Evolutionary conservation across 2,329 filamentous ascomycete species (phyloP).

Genomic region (Ceratocystis diversiconidia): DNA sequence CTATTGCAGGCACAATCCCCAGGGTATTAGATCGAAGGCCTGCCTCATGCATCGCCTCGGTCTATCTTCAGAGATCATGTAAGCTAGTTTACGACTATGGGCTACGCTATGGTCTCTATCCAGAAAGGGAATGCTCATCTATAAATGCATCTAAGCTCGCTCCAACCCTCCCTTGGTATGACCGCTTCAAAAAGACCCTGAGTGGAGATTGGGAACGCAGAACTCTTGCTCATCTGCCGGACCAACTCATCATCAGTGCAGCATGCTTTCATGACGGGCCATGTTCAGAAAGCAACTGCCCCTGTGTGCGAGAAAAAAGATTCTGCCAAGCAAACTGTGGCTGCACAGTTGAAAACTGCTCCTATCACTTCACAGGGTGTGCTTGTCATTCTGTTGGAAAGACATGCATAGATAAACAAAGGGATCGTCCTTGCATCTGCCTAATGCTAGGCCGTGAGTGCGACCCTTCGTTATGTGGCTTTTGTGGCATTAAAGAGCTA

Average conservation of each 20-base stretch:
- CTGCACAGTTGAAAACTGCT: slow-evolving; percentile 44
- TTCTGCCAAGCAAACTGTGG: slow-evolving; percentile 61
- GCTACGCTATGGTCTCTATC: neutral
- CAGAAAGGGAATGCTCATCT: neutral
- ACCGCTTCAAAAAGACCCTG: slow-evolving; percentile 40
- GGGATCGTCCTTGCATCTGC: slow-evolving; percentile 53
- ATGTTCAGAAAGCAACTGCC: slow-evolving; percentile 46
- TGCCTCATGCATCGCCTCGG: slow-evolving; percentile 14
- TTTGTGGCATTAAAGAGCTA: slow-evolving; percentile 41
- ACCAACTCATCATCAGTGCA: slow-evolving; percentile 42
- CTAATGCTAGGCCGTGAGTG: slow-evolving; percentile 62
- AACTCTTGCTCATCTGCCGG: slow-evolving; percentile 40
- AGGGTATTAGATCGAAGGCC: slow-evolving; percentile 4
- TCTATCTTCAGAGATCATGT: slow-evolving; percentile 17
- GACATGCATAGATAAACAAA: slow-evolving; percentile 41
- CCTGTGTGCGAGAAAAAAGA: slow-evolving; percentile 46
- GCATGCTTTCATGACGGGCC: slow-evolving; percentile 57
- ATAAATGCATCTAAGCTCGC: neutral
- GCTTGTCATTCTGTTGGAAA: slow-evolving; percentile 48
- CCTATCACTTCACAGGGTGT: slow-evolving; percentile 52
- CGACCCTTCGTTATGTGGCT: slow-evolving; percentile 58
- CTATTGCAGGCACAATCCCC: slow-evolving; percentile 11
- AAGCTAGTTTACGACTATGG: slow-evolving; percentile 2
- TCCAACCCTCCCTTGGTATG: slow-evolving; percentile 40
- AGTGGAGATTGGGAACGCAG: slow-evolving; percentile 42